These are phyloP conservation scores for Mucuna pruriens DNA, from an alignment of 306 rosid genomes.

Conservation along the genomic window DNA sequence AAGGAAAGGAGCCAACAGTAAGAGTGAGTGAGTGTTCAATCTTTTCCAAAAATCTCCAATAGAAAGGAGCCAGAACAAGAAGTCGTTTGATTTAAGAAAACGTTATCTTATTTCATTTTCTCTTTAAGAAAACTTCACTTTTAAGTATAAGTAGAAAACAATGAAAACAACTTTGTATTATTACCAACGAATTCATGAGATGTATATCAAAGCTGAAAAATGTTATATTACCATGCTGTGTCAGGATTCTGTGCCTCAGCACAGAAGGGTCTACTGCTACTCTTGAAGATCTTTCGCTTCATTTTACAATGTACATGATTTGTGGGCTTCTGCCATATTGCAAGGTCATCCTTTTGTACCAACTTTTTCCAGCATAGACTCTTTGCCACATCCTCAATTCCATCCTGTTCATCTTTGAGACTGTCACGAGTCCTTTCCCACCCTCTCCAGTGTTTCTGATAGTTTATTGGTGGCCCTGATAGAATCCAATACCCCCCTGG, in stretches of 20 bases:
- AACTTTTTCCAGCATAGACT: slow-evolving; percentile 92
- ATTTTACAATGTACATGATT: slow-evolving; percentile 78
- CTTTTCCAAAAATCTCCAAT: background rate
- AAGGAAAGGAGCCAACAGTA: background rate
- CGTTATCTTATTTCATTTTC: too few relatives aligned
- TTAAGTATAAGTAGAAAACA: background rate
- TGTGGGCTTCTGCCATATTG: slow-evolving; percentile 93
- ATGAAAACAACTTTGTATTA: background rate
- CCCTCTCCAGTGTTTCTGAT: slow-evolving; percentile 81
- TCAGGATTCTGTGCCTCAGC: slow-evolving; percentile 72
- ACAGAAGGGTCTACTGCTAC: slow-evolving; percentile 73
- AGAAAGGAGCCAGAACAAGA: background rate
- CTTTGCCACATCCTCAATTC: slow-evolving; percentile 75
- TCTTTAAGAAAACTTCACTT: too few relatives aligned
- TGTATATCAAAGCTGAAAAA: slow-evolving; percentile 5
- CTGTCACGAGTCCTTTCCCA: slow-evolving; percentile 81
- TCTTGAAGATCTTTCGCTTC: slow-evolving; percentile 67
- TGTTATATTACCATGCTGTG: slow-evolving; percentile 72
- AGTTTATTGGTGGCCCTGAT: slow-evolving; percentile 98
- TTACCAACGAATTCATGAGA: background rate
- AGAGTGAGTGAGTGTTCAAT: slow-evolving; percentile 15
- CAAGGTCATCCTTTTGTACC: slow-evolving; percentile 73
- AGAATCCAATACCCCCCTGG: slow-evolving; percentile 98
- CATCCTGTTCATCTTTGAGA: slow-evolving; percentile 69
- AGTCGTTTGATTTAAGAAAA: background rate